Evolutionary conservation across 306 rosid genomes (phyloP).

Genomic region (Vigna nakashimae): DNA sequence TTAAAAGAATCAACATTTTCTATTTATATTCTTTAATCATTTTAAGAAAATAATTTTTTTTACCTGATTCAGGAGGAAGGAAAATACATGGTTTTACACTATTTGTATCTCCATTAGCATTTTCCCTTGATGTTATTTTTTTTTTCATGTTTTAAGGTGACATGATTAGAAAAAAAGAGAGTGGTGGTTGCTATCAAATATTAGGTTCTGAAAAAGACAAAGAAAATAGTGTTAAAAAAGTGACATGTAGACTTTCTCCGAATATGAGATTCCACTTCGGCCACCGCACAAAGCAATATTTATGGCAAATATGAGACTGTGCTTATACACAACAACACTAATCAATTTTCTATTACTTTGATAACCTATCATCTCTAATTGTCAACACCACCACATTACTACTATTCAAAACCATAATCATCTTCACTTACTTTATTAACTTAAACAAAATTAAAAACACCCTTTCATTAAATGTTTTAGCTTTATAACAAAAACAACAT

Average conservation of each 20-base stretch:
- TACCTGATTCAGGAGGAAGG: no score
- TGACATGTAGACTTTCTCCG: background rate
- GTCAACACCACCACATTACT: constrained; percentile 45
- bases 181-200: constrained; percentile 33
- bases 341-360: constrained; percentile 26
- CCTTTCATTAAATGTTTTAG: no score
- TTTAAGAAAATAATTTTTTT: no score
- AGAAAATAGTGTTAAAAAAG: constrained; percentile 29
- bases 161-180: background rate
- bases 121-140: background rate
- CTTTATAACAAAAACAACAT: no score
- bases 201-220: constrained; percentile 45
- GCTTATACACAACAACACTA: constrained; percentile 30
- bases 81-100: background rate
- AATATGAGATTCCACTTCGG: constrained; percentile 49
- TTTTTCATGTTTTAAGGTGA: background rate
- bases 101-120: no score
- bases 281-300: background rate
- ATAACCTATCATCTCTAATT: constrained; percentile 60
- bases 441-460: no score
- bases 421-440: background rate
- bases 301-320: constrained; percentile 42
- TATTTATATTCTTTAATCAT: no score
- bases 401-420: constrained; percentile 38
- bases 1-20: no score